These are phyloP conservation scores for Carex kokanica DNA, from an alignment of 176 grass and related monocot genomes.

Conservation along the genomic window DNA sequence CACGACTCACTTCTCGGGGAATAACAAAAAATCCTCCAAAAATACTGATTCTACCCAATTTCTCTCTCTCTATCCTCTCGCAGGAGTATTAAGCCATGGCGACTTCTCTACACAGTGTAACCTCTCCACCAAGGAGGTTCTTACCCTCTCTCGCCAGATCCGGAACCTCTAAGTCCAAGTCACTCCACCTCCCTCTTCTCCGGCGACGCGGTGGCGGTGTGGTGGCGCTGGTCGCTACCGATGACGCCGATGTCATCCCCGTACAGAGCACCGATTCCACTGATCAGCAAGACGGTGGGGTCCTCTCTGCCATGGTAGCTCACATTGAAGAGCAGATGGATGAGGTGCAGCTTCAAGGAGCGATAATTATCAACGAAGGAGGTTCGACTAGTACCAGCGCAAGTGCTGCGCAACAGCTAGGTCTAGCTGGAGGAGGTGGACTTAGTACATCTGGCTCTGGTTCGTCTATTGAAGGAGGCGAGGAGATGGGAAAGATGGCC, in stretches of 20 bases:
- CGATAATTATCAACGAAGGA: constrained; percentile 15
- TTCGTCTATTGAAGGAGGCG: neutral
- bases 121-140: constrained; percentile 17
- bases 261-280: constrained; percentile 39
- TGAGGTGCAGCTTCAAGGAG: constrained; percentile 12
- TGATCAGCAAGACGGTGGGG: constrained; percentile 39
- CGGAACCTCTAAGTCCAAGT: neutral
- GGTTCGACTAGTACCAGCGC: constrained; percentile 22
- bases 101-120: constrained; percentile 24
- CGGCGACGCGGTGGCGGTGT: neutral
- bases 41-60: neutral
- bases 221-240: neutral
- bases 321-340: constrained; percentile 27
- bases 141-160: neutral
- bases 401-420: neutral
- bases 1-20: neutral
- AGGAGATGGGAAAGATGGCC: constrained; percentile 42
- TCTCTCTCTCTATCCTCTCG: neutral
- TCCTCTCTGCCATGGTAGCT: neutral
- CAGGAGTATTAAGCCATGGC: constrained; percentile 2
- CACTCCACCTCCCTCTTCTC: constrained; percentile 7
- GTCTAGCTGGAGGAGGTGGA: constrained; percentile 22
- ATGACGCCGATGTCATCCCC: constrained; percentile 35
- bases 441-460: constrained; percentile 7
- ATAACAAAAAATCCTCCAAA: neutral